A percentile compares a stretch with the other conserved stretches of the same genome.
phyloP scores from a whole-genome alignment of 768 basidiomycete genomes.

The Trametes cinnabarina region DNA sequence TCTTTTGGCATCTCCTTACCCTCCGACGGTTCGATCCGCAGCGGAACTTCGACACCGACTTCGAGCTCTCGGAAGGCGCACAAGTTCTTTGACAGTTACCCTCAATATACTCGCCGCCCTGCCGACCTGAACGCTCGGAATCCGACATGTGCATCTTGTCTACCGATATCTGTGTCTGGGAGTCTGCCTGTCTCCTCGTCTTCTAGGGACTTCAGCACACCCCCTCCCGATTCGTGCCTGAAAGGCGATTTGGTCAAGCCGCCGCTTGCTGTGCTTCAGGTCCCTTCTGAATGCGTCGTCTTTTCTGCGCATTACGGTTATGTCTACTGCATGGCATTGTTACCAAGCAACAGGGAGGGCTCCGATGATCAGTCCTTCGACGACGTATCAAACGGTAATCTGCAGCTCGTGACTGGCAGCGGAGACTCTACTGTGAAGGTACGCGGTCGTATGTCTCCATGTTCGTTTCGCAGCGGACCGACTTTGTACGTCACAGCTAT shows the following conservation, averaged over 20 bases:
- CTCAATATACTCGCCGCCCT: conserved; percentile 62
- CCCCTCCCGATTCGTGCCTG: conserved; percentile 5
- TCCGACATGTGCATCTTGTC: conserved; percentile 29
- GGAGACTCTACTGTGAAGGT: conserved; percentile 93
- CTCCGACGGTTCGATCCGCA: conserved; percentile 13
- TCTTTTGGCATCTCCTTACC: conserved; percentile 5
- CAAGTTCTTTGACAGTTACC: conserved; percentile 92
- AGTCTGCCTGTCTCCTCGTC: conserved; percentile 5
- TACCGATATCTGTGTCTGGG: conserved; percentile 25
- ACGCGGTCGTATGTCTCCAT: background rate
- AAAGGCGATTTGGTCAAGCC: conserved; percentile 2
- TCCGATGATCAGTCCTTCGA: conserved; percentile 31
- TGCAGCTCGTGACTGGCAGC: conserved; percentile 71
- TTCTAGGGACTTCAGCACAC: conserved; percentile 1
- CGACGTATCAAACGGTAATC: conserved; percentile 19
- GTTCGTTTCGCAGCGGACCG: background rate
- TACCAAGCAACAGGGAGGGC: conserved; percentile 41
- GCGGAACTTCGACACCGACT: conserved; percentile 36
- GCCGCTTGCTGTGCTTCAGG: conserved; percentile 45
- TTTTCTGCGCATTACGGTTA: conserved; percentile 95
- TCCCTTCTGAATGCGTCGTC: conserved; percentile 69
- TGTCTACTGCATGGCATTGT: conserved; percentile 75
- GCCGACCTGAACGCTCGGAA: conserved; percentile 72
- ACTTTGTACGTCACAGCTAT: conserved; percentile 46
- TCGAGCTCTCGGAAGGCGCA: conserved; percentile 53